Evolutionary conservation across 805 yeast genomes (phyloP).

Genomic region (Candida stauntonica): DNA sequence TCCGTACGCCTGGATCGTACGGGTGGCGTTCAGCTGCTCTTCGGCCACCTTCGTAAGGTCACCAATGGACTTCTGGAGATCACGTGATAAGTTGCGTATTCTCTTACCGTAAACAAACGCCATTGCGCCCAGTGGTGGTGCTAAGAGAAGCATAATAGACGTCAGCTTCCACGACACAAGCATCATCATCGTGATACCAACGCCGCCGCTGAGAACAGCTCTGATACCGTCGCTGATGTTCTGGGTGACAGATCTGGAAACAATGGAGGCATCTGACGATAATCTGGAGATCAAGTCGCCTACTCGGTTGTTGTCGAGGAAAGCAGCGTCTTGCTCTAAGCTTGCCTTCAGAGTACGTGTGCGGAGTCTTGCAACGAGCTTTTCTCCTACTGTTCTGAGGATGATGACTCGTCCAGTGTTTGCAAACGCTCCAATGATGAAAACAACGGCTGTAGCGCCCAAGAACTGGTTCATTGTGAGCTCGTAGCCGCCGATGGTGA

Average conservation of each 20-base stretch:
- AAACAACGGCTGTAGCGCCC: constrained; percentile 53
- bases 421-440: constrained; percentile 69
- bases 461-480: constrained; percentile 62
- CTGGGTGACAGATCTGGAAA: constrained; percentile 79
- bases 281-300: constrained; percentile 90
- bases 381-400: constrained; percentile 78
- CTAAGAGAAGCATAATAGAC: constrained; percentile 69
- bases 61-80: constrained; percentile 82
- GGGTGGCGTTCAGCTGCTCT: constrained; percentile 80
- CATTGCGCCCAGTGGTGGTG: constrained; percentile 80
- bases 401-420: constrained; percentile 78
- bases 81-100: constrained; percentile 68
- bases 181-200: constrained; percentile 90
- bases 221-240: constrained; percentile 91
- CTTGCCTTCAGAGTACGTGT: constrained; percentile 72
- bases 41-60: constrained; percentile 85
- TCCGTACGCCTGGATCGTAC: constrained; percentile 86
- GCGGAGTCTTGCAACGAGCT: constrained; percentile 79
- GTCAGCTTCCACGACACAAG: constrained; percentile 81
- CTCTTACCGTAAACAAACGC: constrained; percentile 79
- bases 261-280: constrained; percentile 84
- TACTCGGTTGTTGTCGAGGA: constrained; percentile 82
- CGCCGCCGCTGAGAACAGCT: constrained; percentile 74
- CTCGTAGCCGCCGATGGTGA: constrained; percentile 44
- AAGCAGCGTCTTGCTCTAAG: constrained; percentile 81